Evolutionary conservation across 768 basidiomycete genomes (phyloP).

Genomic region (Ramaria sp.): DNA sequence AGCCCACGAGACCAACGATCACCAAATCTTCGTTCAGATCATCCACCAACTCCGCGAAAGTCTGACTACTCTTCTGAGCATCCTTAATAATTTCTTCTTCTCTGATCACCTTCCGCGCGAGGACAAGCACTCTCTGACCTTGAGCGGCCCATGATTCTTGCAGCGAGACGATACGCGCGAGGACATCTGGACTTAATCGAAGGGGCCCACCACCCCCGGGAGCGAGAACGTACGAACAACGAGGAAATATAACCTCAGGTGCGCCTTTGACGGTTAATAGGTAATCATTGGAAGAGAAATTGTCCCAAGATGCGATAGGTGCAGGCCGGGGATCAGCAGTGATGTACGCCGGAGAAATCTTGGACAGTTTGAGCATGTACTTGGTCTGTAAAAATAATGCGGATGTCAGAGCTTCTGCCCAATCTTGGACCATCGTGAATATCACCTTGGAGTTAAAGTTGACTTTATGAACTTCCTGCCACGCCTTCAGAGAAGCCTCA

Average conservation of each 20-base stretch:
- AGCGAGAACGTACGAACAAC: constrained; percentile 29
- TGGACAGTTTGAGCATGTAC: constrained; percentile 39
- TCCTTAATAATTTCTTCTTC: constrained; percentile 23
- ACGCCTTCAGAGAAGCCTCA: constrained; percentile 21
- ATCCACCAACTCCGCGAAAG: constrained; percentile 34
- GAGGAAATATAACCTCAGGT: constrained; percentile 37
- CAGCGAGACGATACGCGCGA: constrained; percentile 21
- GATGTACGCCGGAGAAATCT: constrained; percentile 6
- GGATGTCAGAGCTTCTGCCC: too few relatives aligned
- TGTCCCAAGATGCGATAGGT: constrained; percentile 20
- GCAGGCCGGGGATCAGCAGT: constrained; percentile 10
- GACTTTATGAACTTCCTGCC: constrained; percentile 26
- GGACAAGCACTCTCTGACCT: constrained; percentile 53
- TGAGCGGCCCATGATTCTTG: constrained; percentile 41
- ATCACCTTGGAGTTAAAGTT: constrained; percentile 33
- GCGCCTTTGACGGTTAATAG: constrained; percentile 39
- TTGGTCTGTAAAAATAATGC: constrained; percentile 30
- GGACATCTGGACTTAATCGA: constrained; percentile 21
- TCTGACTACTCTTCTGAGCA: constrained; percentile 20
- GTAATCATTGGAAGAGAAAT: constrained; percentile 16
- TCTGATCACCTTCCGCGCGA: constrained; percentile 36
- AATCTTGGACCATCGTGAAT: not conserved
- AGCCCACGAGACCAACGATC: constrained; percentile 47
- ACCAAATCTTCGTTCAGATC: constrained; percentile 34
- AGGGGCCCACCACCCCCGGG: constrained; percentile 25